Base-by-base conservation (phyloP, 192 early-diverging fungal species). In the Obelidium mucronatum region DNA sequence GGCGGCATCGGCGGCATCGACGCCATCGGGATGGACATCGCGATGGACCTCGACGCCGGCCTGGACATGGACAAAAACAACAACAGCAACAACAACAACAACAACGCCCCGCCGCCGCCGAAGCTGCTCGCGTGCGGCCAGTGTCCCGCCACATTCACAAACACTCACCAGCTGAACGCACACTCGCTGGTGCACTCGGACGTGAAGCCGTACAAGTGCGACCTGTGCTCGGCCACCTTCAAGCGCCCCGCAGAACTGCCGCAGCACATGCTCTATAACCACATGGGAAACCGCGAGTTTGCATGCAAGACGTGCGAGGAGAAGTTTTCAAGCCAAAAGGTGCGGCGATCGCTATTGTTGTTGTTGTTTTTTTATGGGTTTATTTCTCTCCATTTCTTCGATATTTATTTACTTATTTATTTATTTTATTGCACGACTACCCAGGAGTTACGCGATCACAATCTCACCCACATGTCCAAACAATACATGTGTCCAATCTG, bases 241-340 rank as follows among this genome's bases (percentile, higher is more conserved):
- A 66, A 40, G 28, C 64, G 64, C 28, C 24, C 2, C 8, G 17
- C 11, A 17, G 64, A 66, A 28, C 37, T 66, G 8, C 58, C 58
- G 11, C 58, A 60, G 24, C 58, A 60, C 24, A 33, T 60, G 58
- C 58, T 60, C 6, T 60, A 60, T 24, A 60, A 60, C 58, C 58
- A 60, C 1, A 60, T 31, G 11, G 13, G 13, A 8, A 33, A 33
- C 6, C 13, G 11, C 17, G 34, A 39, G 17, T 66, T 40, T 19
- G 35, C 8, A 66, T 66, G 64, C 35, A 39, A 40, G 35, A 19
- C 34, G 40, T 39, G 64, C 37, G 13, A 13, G 19, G 64, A 6
- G 64, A 40, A 13, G 15, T 39, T 40, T 42, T 24, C 64, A 66
- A 37, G 31, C 0, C 34, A 30, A 35, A 65, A 65, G 37, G 37